Base-by-base conservation (phyloP, 768 basidiomycete genomes). In the Lentinula sp. region DNA sequence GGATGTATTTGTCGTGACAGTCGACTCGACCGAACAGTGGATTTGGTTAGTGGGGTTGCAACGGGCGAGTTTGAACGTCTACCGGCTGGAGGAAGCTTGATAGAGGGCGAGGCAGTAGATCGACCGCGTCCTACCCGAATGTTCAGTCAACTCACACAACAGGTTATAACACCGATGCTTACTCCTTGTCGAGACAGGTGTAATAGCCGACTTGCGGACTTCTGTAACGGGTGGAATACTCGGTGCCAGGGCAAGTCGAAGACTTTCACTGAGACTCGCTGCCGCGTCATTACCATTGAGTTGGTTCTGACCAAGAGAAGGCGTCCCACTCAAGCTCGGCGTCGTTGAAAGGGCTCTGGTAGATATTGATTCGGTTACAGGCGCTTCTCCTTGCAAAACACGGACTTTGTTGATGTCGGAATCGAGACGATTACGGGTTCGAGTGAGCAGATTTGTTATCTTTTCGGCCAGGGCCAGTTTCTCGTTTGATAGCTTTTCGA, bases 341-440 rank as follows among this genome's bases (percentile, higher is more conserved):
- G 62, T 23, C 10, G 53, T 23, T 5, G 46, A 31, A 6, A 37
- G 10, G 16, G 9, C 48, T 11, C 37, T 49, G 3, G 34, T 9
- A n/a, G 35, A 40, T 13, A 49, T 32, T 11, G 45, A 49, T 28
- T 46, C 67, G 35, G 39, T 43, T 67, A 57, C 70, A 65, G 57
- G 61, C 56, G 45, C 59, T 60, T 81, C 82, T 48, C 82, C 82
- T 64, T 81, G 80, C 21, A 83, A 66, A 18, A 76, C 70, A 46
- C 78, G 69, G 35, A 82, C 80, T 66, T 77, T 77, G 52, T 69
- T 68, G 18, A 85, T 72, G 65, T 85, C 83, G 2, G 74, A 69
- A 63, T 84, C 83, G n/a, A 85, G 77, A 46, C 79, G 74, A 9
- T 77, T 72, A 42, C 78, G 77, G 28, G 83, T 80, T 37, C 77